These are phyloP conservation scores for Pelargonium citronellum DNA, from an alignment of 441 rosid genomes.

Conservation along the genomic window DNA sequence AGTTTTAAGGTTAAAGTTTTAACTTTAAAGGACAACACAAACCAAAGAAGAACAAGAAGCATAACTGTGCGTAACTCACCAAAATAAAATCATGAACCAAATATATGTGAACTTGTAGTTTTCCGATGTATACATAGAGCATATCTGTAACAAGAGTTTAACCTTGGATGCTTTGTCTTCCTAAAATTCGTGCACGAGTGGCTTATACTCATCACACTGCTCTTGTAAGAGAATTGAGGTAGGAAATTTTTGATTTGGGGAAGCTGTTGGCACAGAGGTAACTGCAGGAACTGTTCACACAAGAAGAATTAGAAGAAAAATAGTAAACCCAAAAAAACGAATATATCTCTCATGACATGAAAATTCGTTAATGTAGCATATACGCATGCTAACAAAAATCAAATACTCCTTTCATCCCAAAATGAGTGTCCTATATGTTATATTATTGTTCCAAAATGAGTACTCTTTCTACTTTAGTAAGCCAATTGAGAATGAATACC, in stretches of 20 bases:
- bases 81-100: neutral
- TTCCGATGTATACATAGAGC: neutral
- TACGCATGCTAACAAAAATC: too few relatives aligned
- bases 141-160: constrained; percentile 9
- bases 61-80: neutral
- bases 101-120: neutral
- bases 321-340: neutral
- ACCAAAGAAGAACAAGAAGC: neutral
- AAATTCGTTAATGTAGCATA: neutral
- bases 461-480: too few relatives aligned
- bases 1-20: too few relatives aligned
- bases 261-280: constrained; percentile 41
- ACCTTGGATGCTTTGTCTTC: constrained; percentile 59
- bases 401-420: too few relatives aligned
- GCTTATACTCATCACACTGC: constrained; percentile 55
- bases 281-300: constrained; percentile 47
- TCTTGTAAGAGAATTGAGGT: constrained; percentile 68
- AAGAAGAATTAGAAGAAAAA: constrained; percentile 32
- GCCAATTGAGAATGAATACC: too few relatives aligned
- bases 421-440: too few relatives aligned
- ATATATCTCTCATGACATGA: neutral
- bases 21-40: neutral
- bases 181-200: constrained; percentile 35
- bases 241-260: constrained; percentile 54
- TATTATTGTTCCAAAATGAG: too few relatives aligned